Evolutionary conservation across 495 filamentous ascomycete species (phyloP), one percentile per base, ranked within the genome.

Genomic region (Penicillium dipodomyicola): DNA sequence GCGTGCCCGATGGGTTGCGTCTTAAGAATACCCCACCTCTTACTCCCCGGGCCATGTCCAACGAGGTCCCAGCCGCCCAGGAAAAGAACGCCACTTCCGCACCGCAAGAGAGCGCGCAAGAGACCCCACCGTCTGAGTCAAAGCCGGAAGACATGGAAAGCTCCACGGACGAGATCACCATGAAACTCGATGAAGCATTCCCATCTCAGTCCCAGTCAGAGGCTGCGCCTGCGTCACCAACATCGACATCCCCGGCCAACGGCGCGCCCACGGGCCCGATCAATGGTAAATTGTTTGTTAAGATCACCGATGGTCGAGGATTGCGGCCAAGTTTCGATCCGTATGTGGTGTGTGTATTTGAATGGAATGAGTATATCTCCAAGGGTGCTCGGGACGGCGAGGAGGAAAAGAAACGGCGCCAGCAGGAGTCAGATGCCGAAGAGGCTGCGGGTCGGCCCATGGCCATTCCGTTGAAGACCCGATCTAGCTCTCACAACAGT

Each of bases 301-400:
- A 87, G 59, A 92, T 98, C 30, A 76, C 84, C 52, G 90, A 96
- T 72, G 94, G 87, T 32, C 82, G 89, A 63, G 90, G 89, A 3
- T 72, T 98, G 25, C 81, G 87, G 49, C 89, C 86, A 11, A 91
- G 91, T 67, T 81, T 83, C 39, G 88, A 96, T 64, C 94, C 94
- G 2, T 98, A 97, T 66, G 91, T 96, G 20, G 92, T 98, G 14
- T 96, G 91, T 41, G 92, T 96, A 23, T 98, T 97, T 64, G 94
- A 98, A 68, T 90, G 90, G 71, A 94, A 92, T 64, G 95, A 98
- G 68, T 87, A 92, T 61, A 96, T 98, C 49, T 97, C 94, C 10
- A 88, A 86, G 55, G 90, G 90, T 12, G 90, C 91, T 41, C 84
- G 82, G 54, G 75, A 77, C 54, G 80, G 81, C 11, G 77, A 73